Base-by-base conservation (phyloP, 345 rosid species). In the Eucalyptus regnans region DNA sequence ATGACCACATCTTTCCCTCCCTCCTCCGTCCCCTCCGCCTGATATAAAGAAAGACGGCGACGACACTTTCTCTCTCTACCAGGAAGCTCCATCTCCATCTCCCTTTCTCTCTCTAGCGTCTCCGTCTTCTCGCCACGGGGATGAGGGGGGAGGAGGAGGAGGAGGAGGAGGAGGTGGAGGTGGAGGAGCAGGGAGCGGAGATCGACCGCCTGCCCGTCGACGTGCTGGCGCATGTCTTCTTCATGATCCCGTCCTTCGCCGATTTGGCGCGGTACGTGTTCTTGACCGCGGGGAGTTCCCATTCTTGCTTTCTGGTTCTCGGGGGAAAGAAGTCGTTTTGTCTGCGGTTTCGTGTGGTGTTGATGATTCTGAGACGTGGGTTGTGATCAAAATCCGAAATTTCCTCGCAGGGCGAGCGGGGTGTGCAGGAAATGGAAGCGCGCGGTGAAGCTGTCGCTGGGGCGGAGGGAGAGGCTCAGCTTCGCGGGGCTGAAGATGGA, bases 401-500 rank as follows among this genome's bases (percentile, higher is more conserved):
- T 50, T 86, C 27, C 44, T 46, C 51, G 50, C 88, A 97, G 99
- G 94, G 98, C 94, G 80, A 96, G 98, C 89, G 90, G 94, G 23
- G 99, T 95, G 7, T 95, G 99, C 91, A 93, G 93, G 96, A 95
- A 94, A 93, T 98, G 99, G 99, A 97, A 92, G 76, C 89, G 91
- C n/a, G 99, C 93, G 50, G 99, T 96, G 92, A 98, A 95, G 92
- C 95, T 94, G 91, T 96, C 97, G 10, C 71, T 95, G 90, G 98
- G 92, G 16, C 92, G 96, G 92, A 96, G 97, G 89, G 89, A 93
- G 83, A 89, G 90, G 88, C 89, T 98, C 92, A 93, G 97, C 92
- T 97, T 96, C 90, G 95, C 97, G 62, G 97, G 97, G 52, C 93
- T 94, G 94, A 97, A 94, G 92, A 97, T 96, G 97, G 96, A 98